Conservation (phyloP, 2,329 filamentous ascomycete genomes). For the Xylariales sp. region DNA sequence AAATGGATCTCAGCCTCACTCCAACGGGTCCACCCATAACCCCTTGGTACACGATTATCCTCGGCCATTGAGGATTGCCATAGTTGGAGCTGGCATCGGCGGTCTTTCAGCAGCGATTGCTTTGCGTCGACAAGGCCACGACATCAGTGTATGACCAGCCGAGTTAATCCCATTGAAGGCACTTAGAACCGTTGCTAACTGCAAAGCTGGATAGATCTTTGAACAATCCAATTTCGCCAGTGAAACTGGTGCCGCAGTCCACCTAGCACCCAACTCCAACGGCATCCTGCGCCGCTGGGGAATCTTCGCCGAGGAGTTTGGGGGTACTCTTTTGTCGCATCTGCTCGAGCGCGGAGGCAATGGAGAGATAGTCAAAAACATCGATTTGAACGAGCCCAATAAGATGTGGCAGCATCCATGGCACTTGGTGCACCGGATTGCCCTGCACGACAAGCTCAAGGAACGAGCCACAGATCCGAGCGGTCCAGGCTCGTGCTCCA, state of each 20-base stretch:
- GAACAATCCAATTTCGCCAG: slow-evolving; percentile 52
- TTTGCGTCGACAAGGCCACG: slow-evolving; percentile 47
- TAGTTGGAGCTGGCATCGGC: slow-evolving; percentile 44
- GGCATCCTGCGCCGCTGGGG: slow-evolving; percentile 43
- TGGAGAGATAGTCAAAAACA: slow-evolving; percentile 16
- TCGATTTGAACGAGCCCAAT: slow-evolving; percentile 30
- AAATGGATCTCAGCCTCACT: slow-evolving; percentile 2
- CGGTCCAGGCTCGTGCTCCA: slow-evolving; percentile 25
- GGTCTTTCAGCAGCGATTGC: slow-evolving; percentile 48
- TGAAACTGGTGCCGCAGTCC: slow-evolving; percentile 58
- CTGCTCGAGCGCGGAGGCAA: slow-evolving; percentile 14
- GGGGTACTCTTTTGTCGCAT: slow-evolving; percentile 24
- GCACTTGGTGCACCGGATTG: slow-evolving; percentile 49
- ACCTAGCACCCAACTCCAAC: slow-evolving; percentile 58
- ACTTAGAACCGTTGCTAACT: no score
- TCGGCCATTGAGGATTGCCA: slow-evolving; percentile 14
- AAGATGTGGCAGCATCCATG: slow-evolving; percentile 46
- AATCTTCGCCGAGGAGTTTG: slow-evolving; percentile 31
- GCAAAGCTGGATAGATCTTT: no score
- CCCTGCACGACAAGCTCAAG: slow-evolving; percentile 49
- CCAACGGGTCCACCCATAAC: slow-evolving; percentile 5
- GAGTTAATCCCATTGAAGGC: no score
- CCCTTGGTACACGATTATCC: slow-evolving; percentile 11
- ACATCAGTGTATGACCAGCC: slow-evolving; percentile 34
- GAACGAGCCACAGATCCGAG: slow-evolving; percentile 32